Evolutionary conservation across 2,329 filamentous ascomycete genomes (phyloP), one percentile per base, ranked within the genome.

Genomic region (Aspergillus sp.): DNA sequence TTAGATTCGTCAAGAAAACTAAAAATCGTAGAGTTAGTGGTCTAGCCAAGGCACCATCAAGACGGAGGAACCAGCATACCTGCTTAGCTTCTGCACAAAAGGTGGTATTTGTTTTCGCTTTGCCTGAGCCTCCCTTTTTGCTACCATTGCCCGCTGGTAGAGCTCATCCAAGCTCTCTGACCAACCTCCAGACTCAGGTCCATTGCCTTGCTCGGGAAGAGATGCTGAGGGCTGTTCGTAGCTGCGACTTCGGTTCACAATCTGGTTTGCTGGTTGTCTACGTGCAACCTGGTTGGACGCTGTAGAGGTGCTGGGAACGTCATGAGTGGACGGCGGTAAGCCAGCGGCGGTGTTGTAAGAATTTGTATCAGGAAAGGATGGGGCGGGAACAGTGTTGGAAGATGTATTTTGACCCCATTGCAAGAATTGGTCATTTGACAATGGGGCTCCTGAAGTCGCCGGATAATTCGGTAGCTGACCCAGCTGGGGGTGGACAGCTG

Each of bases 41-140:
- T 57, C 34, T 6, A 40, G 37, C 17, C 33, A 19, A 6, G 19
- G 24, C 22, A 37, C 13, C 9, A 7, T 33, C 5, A 9, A 34
- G 24, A n/a, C 20, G n/a, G 24, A 13, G 1, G 34, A 7, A n/a
- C 20, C 24, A 41, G 39, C 85, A 78, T 80, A 96, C 93, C 93
- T 98, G 86, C 92, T 96, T 55, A 99, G 78, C 73, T 99, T 99
- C 75, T 97, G 93, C 44, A 99, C 93, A 79, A 99, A 99, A 0
- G 95, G 93, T 1, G 95, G 93, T 11, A 99, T 98, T 69, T 96
- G 90, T 76, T 98, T 98, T 68, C 93, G 83, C 75, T 96, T 98
- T 15, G 88, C 84, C 72, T 93, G 89, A 0, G 93, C 89, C 58
- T 98, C 95, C 70, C 88, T 86, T 79, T 96, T 96, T 8, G 92